Conservation (phyloP, 78 protist genomes). For the Thecamonas trahens region DNA sequence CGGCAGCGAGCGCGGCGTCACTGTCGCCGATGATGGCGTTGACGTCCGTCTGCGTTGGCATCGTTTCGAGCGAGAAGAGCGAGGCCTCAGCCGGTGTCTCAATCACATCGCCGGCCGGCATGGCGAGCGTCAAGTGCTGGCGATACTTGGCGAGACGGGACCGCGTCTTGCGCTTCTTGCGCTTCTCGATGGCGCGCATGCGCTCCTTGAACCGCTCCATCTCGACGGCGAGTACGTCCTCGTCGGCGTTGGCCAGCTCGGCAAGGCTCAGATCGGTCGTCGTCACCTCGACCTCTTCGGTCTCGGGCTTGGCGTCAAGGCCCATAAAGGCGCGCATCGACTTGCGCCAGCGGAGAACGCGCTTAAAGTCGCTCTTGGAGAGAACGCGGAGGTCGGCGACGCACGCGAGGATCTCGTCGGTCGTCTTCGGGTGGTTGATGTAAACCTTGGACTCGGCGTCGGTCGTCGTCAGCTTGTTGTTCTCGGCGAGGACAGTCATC, state of each 20-base stretch:
- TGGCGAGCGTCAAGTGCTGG: no score
- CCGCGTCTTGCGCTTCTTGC: no score
- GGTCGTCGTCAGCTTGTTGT: constrained; percentile 6
- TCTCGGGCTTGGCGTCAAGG: not conserved
- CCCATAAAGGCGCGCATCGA: constrained; percentile 9
- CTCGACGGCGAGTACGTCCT: no score
- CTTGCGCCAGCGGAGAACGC: constrained; percentile 68
- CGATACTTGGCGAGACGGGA: no score
- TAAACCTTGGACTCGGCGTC: constrained; percentile 14
- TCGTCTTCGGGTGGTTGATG: constrained; percentile 55
- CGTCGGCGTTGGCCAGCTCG: not conserved
- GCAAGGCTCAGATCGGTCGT: not conserved
- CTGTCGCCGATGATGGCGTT: no score
- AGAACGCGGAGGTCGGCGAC: constrained; percentile 61
- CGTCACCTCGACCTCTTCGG: not conserved
- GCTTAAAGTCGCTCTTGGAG: constrained; percentile 70
- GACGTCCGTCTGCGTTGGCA: no score
- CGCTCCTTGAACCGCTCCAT: no score
- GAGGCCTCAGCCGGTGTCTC: no score
- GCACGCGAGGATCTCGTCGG: constrained; percentile 48
- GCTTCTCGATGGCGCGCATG: no score
- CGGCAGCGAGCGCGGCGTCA: no score
- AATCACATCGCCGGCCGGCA: no score
- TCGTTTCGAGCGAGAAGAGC: no score
- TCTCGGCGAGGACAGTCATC: constrained; percentile 22